Evolutionary conservation across 2,329 filamentous ascomycete species (phyloP).

Genomic region (Cephalotrichum gorgonifer): DNA sequence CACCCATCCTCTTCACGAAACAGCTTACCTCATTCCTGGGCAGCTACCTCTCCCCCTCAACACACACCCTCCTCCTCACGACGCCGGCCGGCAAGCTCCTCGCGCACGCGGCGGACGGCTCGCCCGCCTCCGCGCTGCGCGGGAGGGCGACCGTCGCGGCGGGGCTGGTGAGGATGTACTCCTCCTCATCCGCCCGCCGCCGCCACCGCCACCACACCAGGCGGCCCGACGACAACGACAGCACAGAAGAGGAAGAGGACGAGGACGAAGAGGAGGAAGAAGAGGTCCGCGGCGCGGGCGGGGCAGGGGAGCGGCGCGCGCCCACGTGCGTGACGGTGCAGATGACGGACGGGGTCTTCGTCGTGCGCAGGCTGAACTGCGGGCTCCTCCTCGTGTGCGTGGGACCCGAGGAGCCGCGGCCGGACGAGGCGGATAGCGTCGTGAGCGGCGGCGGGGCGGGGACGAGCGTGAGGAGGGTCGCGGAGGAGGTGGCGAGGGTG

Average conservation of each 20-base stretch:
- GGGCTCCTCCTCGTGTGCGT: slow-evolving; percentile 53
- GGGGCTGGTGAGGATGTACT: slow-evolving; percentile 50
- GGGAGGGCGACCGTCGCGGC: slow-evolving; percentile 55
- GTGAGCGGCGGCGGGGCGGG: slow-evolving; percentile 33
- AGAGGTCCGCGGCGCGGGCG: slow-evolving; percentile 4
- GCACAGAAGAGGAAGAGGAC: slow-evolving; percentile 11
- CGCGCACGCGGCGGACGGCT: slow-evolving; percentile 44
- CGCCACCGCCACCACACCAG: slow-evolving; percentile 11
- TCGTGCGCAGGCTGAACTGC: slow-evolving; percentile 46
- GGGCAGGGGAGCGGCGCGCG: background rate
- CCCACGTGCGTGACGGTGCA: slow-evolving; percentile 43
- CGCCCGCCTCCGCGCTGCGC: slow-evolving; percentile 46
- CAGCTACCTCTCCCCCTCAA: slow-evolving; percentile 43
- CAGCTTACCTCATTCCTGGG: slow-evolving; percentile 52
- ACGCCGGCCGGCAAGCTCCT: slow-evolving; percentile 53
- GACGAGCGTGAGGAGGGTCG: slow-evolving; percentile 36
- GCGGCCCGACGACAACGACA: slow-evolving; percentile 14
- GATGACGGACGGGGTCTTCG: slow-evolving; percentile 46
- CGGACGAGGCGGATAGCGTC: slow-evolving; percentile 36
- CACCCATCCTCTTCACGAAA: slow-evolving; percentile 54
- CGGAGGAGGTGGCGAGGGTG: slow-evolving; percentile 48
- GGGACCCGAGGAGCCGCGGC: slow-evolving; percentile 24
- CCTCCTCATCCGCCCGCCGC: slow-evolving; percentile 25
- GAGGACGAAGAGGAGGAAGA: slow-evolving; percentile 8
- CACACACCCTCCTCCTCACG: slow-evolving; percentile 50